phyloP scores from a whole-genome alignment of 495 filamentous ascomycete genomes.

The Mycothermus thermophilus region DNA sequence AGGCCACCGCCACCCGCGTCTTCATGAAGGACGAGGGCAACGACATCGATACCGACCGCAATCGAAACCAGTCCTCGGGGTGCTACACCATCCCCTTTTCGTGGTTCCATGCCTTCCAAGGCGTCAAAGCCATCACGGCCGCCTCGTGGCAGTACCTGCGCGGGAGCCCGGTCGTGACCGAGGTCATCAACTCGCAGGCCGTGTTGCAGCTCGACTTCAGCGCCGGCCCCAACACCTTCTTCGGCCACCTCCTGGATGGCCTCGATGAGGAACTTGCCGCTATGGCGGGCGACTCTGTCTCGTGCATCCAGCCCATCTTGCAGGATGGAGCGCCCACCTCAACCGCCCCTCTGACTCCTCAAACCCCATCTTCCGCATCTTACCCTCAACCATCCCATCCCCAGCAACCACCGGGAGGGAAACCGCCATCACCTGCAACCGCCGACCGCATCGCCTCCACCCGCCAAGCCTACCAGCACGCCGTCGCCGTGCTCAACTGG shows the following conservation, averaged over 20 bases:
- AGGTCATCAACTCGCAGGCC: slow-evolving; percentile 42
- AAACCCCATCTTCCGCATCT: background rate
- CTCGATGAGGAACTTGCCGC: slow-evolving; percentile 34
- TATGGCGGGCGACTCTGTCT: slow-evolving; percentile 9
- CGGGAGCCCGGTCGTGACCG: slow-evolving; percentile 33
- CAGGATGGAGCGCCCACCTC: too few relatives aligned
- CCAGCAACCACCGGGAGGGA: background rate
- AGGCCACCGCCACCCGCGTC: slow-evolving; percentile 40
- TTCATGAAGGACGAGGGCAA: slow-evolving; percentile 32
- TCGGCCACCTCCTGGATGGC: slow-evolving; percentile 37
- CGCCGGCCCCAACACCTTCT: slow-evolving; percentile 29
- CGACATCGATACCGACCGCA: background rate
- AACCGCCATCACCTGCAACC: background rate
- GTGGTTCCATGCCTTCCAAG: slow-evolving; percentile 48
- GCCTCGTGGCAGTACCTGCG: slow-evolving; percentile 40
- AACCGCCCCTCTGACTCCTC: background rate
- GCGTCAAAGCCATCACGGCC: slow-evolving; percentile 40
- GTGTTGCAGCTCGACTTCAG: slow-evolving; percentile 35
- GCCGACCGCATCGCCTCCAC: slow-evolving; percentile 20
- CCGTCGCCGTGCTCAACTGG: slow-evolving; percentile 43
- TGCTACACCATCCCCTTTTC: slow-evolving; percentile 37
- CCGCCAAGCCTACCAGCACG: slow-evolving; percentile 39
- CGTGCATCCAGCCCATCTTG: background rate
- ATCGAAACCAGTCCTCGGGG: slow-evolving; percentile 6
- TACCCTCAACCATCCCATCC: background rate